Evolutionary conservation across 345 rosid genomes (phyloP).

Genomic region (Geranium brycei): DNA sequence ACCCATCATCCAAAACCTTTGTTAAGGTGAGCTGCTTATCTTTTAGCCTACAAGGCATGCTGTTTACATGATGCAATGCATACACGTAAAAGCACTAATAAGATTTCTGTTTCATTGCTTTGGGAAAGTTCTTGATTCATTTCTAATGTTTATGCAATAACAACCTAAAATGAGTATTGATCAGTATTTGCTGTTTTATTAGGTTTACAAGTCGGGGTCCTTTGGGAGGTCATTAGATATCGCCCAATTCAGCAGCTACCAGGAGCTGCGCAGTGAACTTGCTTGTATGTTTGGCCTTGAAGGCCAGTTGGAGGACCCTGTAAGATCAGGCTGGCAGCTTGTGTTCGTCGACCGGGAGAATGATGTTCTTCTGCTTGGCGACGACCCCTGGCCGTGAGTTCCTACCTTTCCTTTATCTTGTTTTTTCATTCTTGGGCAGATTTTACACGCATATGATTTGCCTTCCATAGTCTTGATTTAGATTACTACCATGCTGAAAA

Average conservation of each 20-base stretch:
- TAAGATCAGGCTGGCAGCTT: slow-evolving; percentile 99
- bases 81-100: too few relatives aligned
- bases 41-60: not conserved
- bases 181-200: not conserved
- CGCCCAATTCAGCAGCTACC: slow-evolving; percentile 86
- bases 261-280: slow-evolving; percentile 84
- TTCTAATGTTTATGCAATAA: too few relatives aligned
- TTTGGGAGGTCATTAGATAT: slow-evolving; percentile 92
- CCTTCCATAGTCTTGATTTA: not conserved
- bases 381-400: slow-evolving; percentile 99
- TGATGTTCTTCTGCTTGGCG: slow-evolving; percentile 97
- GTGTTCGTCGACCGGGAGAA: slow-evolving; percentile 99
- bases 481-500: not conserved
- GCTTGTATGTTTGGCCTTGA: slow-evolving; percentile 96
- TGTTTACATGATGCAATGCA: too few relatives aligned
- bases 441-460: not conserved
- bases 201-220: slow-evolving; percentile 93
- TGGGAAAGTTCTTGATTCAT: too few relatives aligned
- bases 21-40: slow-evolving; percentile 48
- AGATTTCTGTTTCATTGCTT: too few relatives aligned
- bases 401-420: not conserved
- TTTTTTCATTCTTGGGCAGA: not conserved
- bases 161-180: not conserved
- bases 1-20: slow-evolving; percentile 56
- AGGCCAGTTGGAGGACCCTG: slow-evolving; percentile 98